Percentiles rank a stretch among this genome's conserved stretches.
Conservation (phyloP, 2,329 filamentous ascomycete species). For the Cladophialophora chaetospira region DNA sequence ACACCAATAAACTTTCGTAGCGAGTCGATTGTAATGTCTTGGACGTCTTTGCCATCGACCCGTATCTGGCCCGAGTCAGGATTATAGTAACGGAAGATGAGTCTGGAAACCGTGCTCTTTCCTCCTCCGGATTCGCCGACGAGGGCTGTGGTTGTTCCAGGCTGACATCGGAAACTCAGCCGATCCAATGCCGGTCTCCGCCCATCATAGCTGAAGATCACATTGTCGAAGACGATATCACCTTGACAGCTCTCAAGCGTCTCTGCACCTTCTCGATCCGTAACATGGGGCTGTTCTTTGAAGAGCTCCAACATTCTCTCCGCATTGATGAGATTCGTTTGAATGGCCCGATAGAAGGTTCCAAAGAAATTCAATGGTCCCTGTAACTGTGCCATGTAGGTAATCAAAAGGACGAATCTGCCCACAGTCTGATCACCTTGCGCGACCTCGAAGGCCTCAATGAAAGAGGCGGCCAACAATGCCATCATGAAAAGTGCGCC, state of each 20-base stretch:
- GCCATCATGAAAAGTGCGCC: conserved; percentile 78
- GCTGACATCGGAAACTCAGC: conserved; percentile 79
- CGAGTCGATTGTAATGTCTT: conserved; percentile 89
- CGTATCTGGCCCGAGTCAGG: conserved; percentile 75
- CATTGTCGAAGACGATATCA: conserved; percentile 82
- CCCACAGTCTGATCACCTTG: conserved; percentile 66
- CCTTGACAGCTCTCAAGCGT: conserved; percentile 71
- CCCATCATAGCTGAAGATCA: conserved; percentile 86
- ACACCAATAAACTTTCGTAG: conserved; percentile 88
- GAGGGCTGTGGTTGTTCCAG: conserved; percentile 91
- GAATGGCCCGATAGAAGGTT: conserved; percentile 92
- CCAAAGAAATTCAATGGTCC: conserved; percentile 85
- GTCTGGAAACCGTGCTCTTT: conserved; percentile 93
- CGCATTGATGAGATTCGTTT: conserved; percentile 95
- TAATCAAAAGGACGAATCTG: conserved; percentile 71
- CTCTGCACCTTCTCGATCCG: conserved; percentile 69
- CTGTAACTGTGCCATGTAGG: conserved; percentile 78
- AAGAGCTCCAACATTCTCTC: conserved; percentile 94
- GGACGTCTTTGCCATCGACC: conserved; percentile 81
- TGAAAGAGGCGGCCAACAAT: conserved; percentile 69
- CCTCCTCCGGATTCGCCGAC: conserved; percentile 96
- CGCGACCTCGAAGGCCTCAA: conserved; percentile 76
- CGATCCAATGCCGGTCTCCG: conserved; percentile 83
- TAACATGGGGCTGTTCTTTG: conserved; percentile 90
- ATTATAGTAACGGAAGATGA: conserved; percentile 97